Evolutionary conservation across 257 asterid species (phyloP), one percentile per base, ranked within the genome.

Genomic region (Fraxinus pennsylvanica): DNA sequence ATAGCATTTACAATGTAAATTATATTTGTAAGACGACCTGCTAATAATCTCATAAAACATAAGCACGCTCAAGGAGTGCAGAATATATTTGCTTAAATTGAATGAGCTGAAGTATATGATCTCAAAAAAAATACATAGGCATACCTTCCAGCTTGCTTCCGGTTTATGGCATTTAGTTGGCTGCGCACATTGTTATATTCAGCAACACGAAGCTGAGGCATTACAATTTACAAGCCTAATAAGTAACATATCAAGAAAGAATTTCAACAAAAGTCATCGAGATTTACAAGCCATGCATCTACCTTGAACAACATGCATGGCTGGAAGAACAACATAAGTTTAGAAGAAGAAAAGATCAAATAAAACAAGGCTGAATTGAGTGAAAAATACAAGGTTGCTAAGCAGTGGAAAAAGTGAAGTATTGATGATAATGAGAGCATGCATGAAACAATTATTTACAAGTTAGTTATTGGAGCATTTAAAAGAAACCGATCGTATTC

Each of bases 101-200:
- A 63, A 63, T 5, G 3, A 63, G 35, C 17, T 9, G 69, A 25
- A 71, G 33, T 13, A 63, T 10, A 63, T 63, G 27, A 63, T 63
- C 35, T 63, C 35, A n/a, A 30, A 63, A 25, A 25, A 22, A 63
- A 63, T 12, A 27, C 19, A 61, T 61, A 43, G 4, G 75, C 71
- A 35, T 79, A 88, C 91, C 91, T 85, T 85, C 91, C 89, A 0
- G 91, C 80, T 78, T 85, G 89, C 79, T 88, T 88, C 65, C 89
- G 81, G 78, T 85, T 85, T 59, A 84, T 85, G 81, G 88, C 89
- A 76, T 88, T 88, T 19, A 88, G 88, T 79, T 88, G 91, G 83
- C 91, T 88, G 3, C 89, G 88, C 81, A 88, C 91, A 50, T 84
- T 85, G 82, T 14, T 88, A 82, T 83, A 84, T 80, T 88, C 91